A percentile compares a stretch with the other conserved stretches of the same genome.
Conservation (phyloP, 306 rosid species). For the Echinosophora koreensis region DNA sequence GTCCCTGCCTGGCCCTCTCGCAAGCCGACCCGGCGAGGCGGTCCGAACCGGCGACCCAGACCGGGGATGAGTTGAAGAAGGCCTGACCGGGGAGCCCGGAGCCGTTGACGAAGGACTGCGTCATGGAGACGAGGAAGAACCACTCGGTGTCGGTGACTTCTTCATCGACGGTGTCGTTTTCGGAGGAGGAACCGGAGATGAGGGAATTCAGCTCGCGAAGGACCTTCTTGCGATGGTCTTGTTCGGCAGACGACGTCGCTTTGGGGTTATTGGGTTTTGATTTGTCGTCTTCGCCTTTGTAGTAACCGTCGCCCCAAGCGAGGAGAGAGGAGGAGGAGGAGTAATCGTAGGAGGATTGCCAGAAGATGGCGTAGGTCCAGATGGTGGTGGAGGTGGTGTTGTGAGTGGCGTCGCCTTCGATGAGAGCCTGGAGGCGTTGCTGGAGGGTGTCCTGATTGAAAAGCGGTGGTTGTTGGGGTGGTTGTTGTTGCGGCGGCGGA, state of each 20-base stretch:
- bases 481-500: background rate
- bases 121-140: conserved; percentile 94
- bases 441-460: conserved; percentile 90
- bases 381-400: no score
- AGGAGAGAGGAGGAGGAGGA: conserved; percentile 63
- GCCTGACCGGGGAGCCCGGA: conserved; percentile 80
- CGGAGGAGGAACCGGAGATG: conserved; percentile 71
- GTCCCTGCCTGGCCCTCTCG: conserved; percentile 82
- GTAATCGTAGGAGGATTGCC: conserved; percentile 85
- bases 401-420: conserved; percentile 66
- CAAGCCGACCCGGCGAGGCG: conserved; percentile 56
- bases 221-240: conserved; percentile 81
- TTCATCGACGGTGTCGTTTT: conserved; percentile 70
- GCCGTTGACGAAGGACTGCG: conserved; percentile 80
- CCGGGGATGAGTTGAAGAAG: conserved; percentile 60
- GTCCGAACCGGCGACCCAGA: conserved; percentile 75
- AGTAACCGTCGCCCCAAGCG: conserved; percentile 97
- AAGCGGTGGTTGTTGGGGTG: background rate
- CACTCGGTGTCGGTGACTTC: conserved; percentile 96
- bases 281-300: conserved; percentile 86
- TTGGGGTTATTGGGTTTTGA: conserved; percentile 49
- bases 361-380: conserved; percentile 97
- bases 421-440: conserved; percentile 85
- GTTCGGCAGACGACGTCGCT: conserved; percentile 65
- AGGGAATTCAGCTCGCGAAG: conserved; percentile 86